Evolutionary conservation across 176 grass and related monocot species (phyloP).

Genomic region (Carex littledalei): DNA sequence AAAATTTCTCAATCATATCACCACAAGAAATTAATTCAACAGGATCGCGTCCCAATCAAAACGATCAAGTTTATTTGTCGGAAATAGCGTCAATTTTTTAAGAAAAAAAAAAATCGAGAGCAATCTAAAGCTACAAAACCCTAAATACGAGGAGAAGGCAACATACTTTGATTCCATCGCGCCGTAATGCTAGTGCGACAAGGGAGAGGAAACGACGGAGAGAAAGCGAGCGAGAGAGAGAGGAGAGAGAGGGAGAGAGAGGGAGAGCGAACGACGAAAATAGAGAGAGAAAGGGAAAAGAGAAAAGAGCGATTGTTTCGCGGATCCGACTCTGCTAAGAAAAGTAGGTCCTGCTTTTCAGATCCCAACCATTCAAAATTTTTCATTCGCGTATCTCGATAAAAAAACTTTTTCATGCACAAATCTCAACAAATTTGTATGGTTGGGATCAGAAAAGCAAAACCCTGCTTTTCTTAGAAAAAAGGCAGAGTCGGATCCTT

Average conservation of each 20-base stretch:
- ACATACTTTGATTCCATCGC: conserved; percentile 17
- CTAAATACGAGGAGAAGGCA: neutral
- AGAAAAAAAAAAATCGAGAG: neutral
- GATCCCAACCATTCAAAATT: too few species aligned
- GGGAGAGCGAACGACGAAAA: neutral
- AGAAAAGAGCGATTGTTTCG: neutral
- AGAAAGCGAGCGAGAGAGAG: neutral
- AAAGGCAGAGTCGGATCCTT: too few species aligned
- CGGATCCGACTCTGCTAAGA: too few species aligned
- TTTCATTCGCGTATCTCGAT: too few species aligned
- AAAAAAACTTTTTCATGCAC: too few species aligned
- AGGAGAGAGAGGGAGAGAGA: neutral
- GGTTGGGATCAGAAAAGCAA: too few species aligned
- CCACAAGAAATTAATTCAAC: neutral
- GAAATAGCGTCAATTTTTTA: neutral
- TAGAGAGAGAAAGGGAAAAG: neutral
- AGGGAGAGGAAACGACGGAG: neutral
- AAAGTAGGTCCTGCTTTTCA: too few species aligned
- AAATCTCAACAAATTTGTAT: too few species aligned
- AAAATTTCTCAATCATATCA: neutral
- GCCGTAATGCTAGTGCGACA: neutral
- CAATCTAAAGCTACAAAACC: neutral
- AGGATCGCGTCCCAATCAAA: neutral
- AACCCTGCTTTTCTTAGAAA: too few species aligned
- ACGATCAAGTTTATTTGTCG: neutral